Base-by-base conservation (phyloP, 2,329 filamentous ascomycete genomes). In the Fusarium liriodendri region DNA sequence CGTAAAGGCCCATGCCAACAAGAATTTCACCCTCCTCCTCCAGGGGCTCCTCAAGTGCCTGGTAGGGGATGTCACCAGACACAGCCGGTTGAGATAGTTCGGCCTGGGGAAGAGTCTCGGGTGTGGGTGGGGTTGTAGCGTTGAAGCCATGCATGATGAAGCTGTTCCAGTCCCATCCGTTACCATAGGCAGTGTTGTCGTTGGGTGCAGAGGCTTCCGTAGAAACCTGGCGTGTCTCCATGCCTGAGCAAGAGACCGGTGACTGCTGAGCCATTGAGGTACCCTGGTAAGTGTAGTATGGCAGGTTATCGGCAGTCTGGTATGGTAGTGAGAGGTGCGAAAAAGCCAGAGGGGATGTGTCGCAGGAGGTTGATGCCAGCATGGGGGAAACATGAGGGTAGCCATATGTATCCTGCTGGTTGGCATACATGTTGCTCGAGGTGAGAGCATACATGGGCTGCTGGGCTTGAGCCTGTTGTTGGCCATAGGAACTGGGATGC, bases 1-100 rank as follows among this genome's bases (percentile, higher is more conserved):
- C 94, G 81, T 97, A 97, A 0, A 97, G 88, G 1, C 94, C 94
- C 89, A 97, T 92, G 22, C 94, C 94, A n/a, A 95, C 88, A 2
- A 96, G 87, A 69, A 95, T 92, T 77, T 95, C 93, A 40, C 90
- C 92, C 54, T 90, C 89, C 32, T 90, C 89, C 57, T 89, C 85
- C 8, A 64, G 50, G 13, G 84, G 79, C 42, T 89, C 86, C 35
- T 88, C 86, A 27, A 89, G 81, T 7, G 87, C 75, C 64, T 87
- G 83, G 70, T 87, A 89, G 13, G 85, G 81, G 59, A 87, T 85
- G 7, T 89, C 88, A 57, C 90, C 87, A 13, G 87, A 81, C 35
- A 86, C 80, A 11, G 86, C 79, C 16, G 86, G 83, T 60, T 87
- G 84, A 3, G 84, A 79, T 54, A 88, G 84, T 72, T 90, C 87